Evolutionary conservation across 164 flowering plant genomes (phyloP), one percentile per base, ranked within the genome.

Genomic region (Stephania yunnanensis): DNA sequence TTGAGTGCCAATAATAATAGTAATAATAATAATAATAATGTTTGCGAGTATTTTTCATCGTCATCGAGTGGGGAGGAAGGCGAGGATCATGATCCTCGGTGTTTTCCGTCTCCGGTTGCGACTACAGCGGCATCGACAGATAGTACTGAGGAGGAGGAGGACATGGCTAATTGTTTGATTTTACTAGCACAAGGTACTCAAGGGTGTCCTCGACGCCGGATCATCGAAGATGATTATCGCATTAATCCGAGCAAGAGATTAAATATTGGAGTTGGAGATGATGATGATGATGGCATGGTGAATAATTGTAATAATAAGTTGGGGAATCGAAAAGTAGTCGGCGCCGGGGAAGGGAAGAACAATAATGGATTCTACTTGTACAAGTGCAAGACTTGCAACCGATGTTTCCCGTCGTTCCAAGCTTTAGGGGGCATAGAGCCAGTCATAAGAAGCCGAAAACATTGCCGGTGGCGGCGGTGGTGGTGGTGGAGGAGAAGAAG

Each of bases 361-460:
- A 25, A 36, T 36, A 36, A 36, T 36, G 42, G 89, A 6, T 81
- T 55, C 20, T 86, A 81, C 48, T 84, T 81, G 2, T 91, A 89
- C 72, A 87, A 88, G 82, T 92, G 97, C 84, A 92, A 89, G 81
- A 90, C 93, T 0, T 92, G 97, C 63, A 82, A 76, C 75, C 76
- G 89, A 36, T 80, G 89, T 4, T 92, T 92, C 74, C 84, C 91
- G 17, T 89, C 94, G 0, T 90, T 89, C 67, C 97, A 92, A 75
- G 97, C 97, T 0, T 83, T 92, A 0, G 97, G 97, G 97, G 97
- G 0, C 97, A 92, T 75, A 67, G 97, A 46, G 92, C 97, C 0
- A 89, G 97, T 75, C 97, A 92, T 79, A 89, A 92, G 84, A 92
- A 87, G 76, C 91, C 86, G 1, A 87, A 80, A 70, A 76, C 74